Evolutionary conservation across 2,329 filamentous ascomycete genomes (phyloP).

Genomic region (Penicillium frequentans): DNA sequence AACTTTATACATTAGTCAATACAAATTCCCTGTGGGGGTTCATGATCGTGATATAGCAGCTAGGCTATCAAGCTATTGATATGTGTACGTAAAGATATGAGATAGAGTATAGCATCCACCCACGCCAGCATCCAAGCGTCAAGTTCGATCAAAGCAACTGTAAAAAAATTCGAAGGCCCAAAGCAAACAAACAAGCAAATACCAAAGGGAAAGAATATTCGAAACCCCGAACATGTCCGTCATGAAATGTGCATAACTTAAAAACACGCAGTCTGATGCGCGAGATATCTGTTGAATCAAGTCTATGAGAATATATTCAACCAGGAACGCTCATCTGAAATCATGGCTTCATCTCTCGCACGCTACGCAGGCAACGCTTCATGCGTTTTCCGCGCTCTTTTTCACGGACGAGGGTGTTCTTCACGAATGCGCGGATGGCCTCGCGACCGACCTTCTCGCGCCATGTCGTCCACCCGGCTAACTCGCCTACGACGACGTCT

Average conservation of each 20-base stretch:
- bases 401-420: conserved; percentile 77
- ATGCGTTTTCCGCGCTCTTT: conserved; percentile 76
- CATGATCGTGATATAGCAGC: neutral
- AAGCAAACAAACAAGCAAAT: conserved; percentile 1
- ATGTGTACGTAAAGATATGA: neutral
- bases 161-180: neutral
- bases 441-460: conserved; percentile 74
- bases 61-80: conserved; percentile 7
- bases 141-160: neutral
- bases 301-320: conserved; percentile 9
- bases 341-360: conserved; percentile 38
- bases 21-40: neutral
- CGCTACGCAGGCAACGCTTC: conserved; percentile 70
- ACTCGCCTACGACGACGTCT: conserved; percentile 84
- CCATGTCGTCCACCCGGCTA: conserved; percentile 92
- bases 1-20: neutral
- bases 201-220: neutral
- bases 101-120: neutral
- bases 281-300: neutral
- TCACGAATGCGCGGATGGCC: conserved; percentile 74
- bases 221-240: conserved; percentile 18
- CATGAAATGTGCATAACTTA: conserved; percentile 19
- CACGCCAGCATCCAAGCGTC: neutral
- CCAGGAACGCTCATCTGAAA: neutral
- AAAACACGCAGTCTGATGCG: neutral